Evolutionary conservation across 768 basidiomycete genomes (phyloP).

Genomic region (Steccherinum ochraceum): DNA sequence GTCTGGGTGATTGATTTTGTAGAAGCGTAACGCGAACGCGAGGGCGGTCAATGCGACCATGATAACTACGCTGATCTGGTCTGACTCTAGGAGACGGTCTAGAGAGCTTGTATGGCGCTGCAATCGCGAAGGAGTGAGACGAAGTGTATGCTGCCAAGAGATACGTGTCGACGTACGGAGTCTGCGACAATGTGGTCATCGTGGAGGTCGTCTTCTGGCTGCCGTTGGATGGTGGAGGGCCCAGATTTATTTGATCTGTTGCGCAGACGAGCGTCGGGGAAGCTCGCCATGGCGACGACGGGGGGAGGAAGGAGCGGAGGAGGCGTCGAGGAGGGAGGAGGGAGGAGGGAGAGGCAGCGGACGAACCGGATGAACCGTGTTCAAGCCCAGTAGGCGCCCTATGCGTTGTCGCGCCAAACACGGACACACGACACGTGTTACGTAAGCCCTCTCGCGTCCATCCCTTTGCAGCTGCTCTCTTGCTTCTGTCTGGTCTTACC

Average conservation of each 20-base stretch:
- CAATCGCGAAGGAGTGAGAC: no score
- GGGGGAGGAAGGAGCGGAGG: neutral
- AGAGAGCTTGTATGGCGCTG: conserved; percentile 53
- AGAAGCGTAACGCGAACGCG: conserved; percentile 83
- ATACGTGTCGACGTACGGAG: neutral
- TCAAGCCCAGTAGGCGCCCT: neutral
- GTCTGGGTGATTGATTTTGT: conserved; percentile 91
- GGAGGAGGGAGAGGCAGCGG: neutral
- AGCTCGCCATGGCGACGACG: neutral
- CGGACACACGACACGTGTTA: neutral
- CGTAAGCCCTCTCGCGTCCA: neutral
- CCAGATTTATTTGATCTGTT: neutral
- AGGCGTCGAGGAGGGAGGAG: neutral
- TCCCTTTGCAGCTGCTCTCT: neutral
- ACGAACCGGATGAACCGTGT: no score
- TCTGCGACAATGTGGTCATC: neutral
- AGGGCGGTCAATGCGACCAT: conserved; percentile 61
- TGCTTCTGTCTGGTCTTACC: neutral
- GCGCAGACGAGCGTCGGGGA: neutral
- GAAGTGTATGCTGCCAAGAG: no score
- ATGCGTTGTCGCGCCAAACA: neutral
- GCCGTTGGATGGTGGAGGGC: neutral
- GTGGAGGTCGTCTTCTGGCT: neutral
- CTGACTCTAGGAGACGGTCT: conserved; percentile 58
- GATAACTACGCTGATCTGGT: conserved; percentile 54